Evolutionary conservation across 1,284 basidiomycete species (phyloP).

Genomic region (Caloboletus firmus): DNA sequence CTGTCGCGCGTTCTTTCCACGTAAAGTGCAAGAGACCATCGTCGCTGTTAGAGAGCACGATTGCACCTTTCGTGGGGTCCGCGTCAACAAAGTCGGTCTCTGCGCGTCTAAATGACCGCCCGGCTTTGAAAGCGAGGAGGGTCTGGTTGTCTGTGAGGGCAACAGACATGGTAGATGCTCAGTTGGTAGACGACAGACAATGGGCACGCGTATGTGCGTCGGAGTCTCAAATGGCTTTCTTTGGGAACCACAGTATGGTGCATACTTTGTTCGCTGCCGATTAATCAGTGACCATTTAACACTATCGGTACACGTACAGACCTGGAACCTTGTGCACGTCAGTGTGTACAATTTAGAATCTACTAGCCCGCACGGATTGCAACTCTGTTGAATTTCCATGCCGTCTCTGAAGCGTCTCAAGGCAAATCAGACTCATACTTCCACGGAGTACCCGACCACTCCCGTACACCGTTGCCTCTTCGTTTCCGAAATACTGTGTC

Average conservation of each 20-base stretch:
- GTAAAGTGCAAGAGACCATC: slow-evolving; percentile 75
- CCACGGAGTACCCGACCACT: too few relatives aligned
- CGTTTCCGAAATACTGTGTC: not conserved
- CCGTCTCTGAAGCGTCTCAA: not conserved
- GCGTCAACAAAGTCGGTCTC: slow-evolving; percentile 68
- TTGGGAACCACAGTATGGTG: too few relatives aligned
- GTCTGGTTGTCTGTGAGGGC: slow-evolving; percentile 33
- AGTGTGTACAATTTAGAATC: not conserved
- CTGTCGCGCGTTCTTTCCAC: slow-evolving; percentile 71
- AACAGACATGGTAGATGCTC: slow-evolving; percentile 23
- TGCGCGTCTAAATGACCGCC: slow-evolving; percentile 66
- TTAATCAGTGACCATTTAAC: not conserved
- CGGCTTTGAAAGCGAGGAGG: slow-evolving; percentile 79
- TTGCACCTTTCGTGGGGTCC: slow-evolving; percentile 65
- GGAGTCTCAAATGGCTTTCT: slow-evolving; percentile 21
- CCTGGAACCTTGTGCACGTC: not conserved
- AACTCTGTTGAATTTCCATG: not conserved
- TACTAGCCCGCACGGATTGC: not conserved
- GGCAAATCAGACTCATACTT: not conserved
- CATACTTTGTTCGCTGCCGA: too few relatives aligned
- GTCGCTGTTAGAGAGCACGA: slow-evolving; percentile 64
- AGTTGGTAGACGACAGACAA: not conserved
- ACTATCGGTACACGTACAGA: not conserved
- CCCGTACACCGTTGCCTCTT: not conserved
- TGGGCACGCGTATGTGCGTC: slow-evolving; percentile 19